Base-by-base conservation (phyloP, 2,329 filamentous ascomycete genomes). In the Dactylellina leptospora region DNA sequence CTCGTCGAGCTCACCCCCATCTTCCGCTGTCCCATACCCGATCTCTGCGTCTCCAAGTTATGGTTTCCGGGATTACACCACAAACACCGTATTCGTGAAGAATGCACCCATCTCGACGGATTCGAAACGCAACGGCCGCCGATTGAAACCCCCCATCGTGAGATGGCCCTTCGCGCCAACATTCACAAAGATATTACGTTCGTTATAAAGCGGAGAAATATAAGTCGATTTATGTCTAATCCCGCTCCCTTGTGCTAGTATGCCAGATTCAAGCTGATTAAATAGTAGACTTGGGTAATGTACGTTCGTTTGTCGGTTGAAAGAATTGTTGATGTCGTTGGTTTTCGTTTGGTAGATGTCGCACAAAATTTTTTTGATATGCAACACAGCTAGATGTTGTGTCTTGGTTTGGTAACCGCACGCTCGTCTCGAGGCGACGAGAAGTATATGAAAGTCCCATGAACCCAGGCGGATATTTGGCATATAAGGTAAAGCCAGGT, bases 161-260 rank as follows among this genome's bases (percentile, higher is more conserved):
- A 28, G 38, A 60, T 59, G 36, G 53, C 68, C 33, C 59, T 63
- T 59, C 59, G 59, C 28, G 53, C 53, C 40, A 64, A 72, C 68
- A 72, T 72, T 55, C 59, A 64, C 48, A 58, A 25, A n/a, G 13
- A 18, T 36, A 0, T 23, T 61, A 36, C 9, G 2, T 30, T 16
- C 42, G 30, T 61, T 11, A 40, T n/a, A n/a, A n/a, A n/a, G n/a
- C n/a, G n/a, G n/a, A n/a, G n/a, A n/a, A n/a, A n/a, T n/a, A n/a
- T n/a, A n/a, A n/a, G n/a, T n/a, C n/a, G n/a, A n/a, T n/a, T n/a
- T n/a, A n/a, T n/a, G n/a, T n/a, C n/a, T n/a, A n/a, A n/a, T n/a
- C n/a, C n/a, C n/a, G n/a, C n/a, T n/a, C n/a, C n/a, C n/a, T n/a
- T n/a, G n/a, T n/a, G n/a, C n/a, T n/a, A n/a, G n/a, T n/a, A n/a